Evolutionary conservation across 2,329 filamentous ascomycete genomes (phyloP), one percentile per base, ranked within the genome.

Genomic region (Volutella citrinella): DNA sequence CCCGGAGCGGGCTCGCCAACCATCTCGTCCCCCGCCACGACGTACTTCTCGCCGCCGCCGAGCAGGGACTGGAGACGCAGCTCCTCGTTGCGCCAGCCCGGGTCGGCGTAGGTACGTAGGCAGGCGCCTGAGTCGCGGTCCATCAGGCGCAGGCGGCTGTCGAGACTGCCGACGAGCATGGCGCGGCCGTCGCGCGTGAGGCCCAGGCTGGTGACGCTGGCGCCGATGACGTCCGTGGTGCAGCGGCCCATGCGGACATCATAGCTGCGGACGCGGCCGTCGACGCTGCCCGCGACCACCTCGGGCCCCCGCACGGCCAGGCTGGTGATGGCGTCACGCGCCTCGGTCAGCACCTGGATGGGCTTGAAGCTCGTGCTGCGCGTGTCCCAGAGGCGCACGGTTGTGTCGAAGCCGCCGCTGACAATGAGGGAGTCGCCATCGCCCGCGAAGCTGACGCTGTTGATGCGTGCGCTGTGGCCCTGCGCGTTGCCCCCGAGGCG

Each of bases 181-280:
- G 84, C 82, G 46, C 83, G 82, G 1, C 80, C 87, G 51, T 91
- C 87, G 32, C 74, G 74, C 3, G 85, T 84, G 30, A 86, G 66
- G 25, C 66, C 67, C 36, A 96, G 58, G 59, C 82, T 89, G 7
- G 88, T 95, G n/a, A 95, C 84, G 40, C 70, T 70, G 3, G 68
- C 73, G 33, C 78, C 77, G 32, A 93, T 65, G 2, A 87, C 78
- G 63, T 95, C 88, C 2, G 77, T 78, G 5, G 78, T 76, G 30
- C 81, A 72, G 32, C 69, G 70, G 1, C 90, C 90, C 71, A 78
- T 84, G 34, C 88, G 74, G 24, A 95, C 64, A 64, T 97, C 91
- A 64, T 97, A 96, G 40, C 73, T 73, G 34, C 91, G 70, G 2
- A 94, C 78, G 38, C 84, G 72, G 4, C 90, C 90, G 63, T 97